Evolutionary conservation across 2,329 filamentous ascomycete species (phyloP), one percentile per base, ranked within the genome.

Genomic region (Capronia epimyces): DNA sequence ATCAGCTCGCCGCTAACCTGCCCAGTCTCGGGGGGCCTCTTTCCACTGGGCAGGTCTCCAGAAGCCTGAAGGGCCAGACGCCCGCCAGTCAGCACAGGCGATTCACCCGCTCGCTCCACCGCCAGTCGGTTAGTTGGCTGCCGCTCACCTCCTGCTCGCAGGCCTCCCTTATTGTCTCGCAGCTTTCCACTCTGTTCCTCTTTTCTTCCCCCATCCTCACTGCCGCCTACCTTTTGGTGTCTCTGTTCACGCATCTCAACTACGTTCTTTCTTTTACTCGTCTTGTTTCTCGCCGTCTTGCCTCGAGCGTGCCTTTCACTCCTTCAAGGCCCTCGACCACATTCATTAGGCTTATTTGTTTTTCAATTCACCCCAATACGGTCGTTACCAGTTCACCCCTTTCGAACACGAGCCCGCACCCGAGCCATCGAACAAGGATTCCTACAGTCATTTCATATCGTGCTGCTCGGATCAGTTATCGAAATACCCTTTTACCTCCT

Each of bases 321-420:
- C 73, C 65, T 76, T 76, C 66, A 74, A 71, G 72, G 71, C 70
- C 66, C 64, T 67, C 68, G 65, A 67, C 67, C 65, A 64, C 66
- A 69, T 69, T 62, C 57, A 44, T 61, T 61, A 56, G 51, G 55
- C 55, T 50, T n/a, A n/a, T n/a, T 29, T 46, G 49, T 50, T 46
- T 44, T 52, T 49, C 39, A 43, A 45, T 53, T 53, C 49, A 49
- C 52, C 49, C 22, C 53, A 39, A 51, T 52, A 46, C 55, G 43
- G 49, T 57, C 55, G 32, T 57, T 55, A 57, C 52, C 34, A 37
- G 20, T 16, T 22, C 21, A 24, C 20, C 55, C 45, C 39, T 43
- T 49, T 46, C 46, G 43, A 41, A 24, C 15, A 31, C 29, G n/a
- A 3, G n/a, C 18, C 18, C 27, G 16, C 34, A 41, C 21, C 36